Base-by-base conservation (phyloP, 2,329 filamentous ascomycete species). In the Thelonectria blattea region DNA sequence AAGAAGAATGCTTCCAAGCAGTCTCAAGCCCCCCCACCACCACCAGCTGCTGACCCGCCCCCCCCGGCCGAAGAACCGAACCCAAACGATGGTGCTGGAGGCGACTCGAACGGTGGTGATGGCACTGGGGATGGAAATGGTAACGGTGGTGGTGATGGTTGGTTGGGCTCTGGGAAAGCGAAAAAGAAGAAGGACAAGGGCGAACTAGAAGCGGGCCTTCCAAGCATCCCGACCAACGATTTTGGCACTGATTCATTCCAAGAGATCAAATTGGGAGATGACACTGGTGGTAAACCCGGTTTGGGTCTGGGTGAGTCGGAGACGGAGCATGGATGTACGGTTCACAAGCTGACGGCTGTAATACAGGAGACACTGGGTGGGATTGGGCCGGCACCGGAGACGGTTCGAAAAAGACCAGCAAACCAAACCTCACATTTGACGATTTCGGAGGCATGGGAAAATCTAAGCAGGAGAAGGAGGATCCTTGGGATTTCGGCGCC, bases 241-340 rank as follows among this genome's bases (percentile, higher is more conserved):
- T 76, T 81, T 45, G 83, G 84, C 57, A 76, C 81, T n/a, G 74
- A 75, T 52, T 65, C 73, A 6, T 91, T 91, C 66, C 82, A 90
- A 46, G 88, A 91, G 27, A 86, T 92, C 65, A 90, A 86, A 68
- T 75, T 92, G 24, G 73, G 73, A n/a, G 83, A 88, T 65, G 87
- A 89, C 57, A 71, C 76, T 24, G 80, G 78, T n/a, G 84, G 86
- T 1, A 84, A 85, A 56, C 71, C 87, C 6, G 84, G 88, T 62
- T 71, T 87, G 14, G 83, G 79, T 61, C 82, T 87, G 67, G 83
- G 82, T 51, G 72, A 78, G n/a, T 75, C 78, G 22, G 78, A 79
- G 39, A 71, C 71, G 12, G 83, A 83, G 64, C 71, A 74, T 41
- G 61, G 70, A 42, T 82, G 22, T 24, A 24, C 22, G 82, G 86